Conservation (phyloP, 1,284 basidiomycete species). For the Peniophora sp. region DNA sequence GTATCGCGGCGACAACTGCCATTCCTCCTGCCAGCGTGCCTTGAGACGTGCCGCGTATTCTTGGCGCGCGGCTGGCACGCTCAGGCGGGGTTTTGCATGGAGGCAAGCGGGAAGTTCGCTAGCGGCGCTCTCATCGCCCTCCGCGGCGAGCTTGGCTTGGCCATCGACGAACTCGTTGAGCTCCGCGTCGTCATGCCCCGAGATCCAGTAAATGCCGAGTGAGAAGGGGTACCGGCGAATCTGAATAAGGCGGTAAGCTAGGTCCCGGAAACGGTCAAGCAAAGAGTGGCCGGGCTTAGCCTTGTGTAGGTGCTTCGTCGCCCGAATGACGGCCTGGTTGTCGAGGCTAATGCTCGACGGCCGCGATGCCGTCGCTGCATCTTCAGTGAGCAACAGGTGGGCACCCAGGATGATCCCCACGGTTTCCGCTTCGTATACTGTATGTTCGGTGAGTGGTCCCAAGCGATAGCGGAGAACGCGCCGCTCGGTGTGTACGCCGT, state of each 20-base stretch:
- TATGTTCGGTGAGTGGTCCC: conserved; percentile 17
- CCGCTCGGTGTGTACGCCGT: neutral
- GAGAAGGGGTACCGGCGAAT: neutral
- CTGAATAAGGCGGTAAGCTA: neutral
- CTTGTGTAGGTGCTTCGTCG: neutral
- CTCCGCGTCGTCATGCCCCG: conserved; percentile 1
- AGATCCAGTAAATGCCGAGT: neutral
- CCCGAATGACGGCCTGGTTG: conserved; percentile 9
- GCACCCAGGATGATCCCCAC: conserved; percentile 16
- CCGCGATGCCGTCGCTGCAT: no score
- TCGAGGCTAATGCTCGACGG: conserved; percentile 6
- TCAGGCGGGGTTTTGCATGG: neutral
- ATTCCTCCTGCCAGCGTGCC: neutral
- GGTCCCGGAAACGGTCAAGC: neutral
- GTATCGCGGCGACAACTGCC: neutral
- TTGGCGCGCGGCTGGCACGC: neutral
- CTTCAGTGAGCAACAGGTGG: conserved; percentile 6
- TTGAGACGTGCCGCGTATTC: neutral
- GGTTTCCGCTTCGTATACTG: conserved; percentile 23
- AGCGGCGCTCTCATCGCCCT: neutral
- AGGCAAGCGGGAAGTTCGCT: neutral
- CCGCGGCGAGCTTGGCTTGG: conserved; percentile 1
- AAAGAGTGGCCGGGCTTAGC: conserved; percentile 1
- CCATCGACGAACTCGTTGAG: conserved; percentile 2
- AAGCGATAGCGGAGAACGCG: conserved; percentile 14